phyloP scores from a whole-genome alignment of 2,329 filamentous ascomycete species.

The Trichoderma sp. region DNA sequence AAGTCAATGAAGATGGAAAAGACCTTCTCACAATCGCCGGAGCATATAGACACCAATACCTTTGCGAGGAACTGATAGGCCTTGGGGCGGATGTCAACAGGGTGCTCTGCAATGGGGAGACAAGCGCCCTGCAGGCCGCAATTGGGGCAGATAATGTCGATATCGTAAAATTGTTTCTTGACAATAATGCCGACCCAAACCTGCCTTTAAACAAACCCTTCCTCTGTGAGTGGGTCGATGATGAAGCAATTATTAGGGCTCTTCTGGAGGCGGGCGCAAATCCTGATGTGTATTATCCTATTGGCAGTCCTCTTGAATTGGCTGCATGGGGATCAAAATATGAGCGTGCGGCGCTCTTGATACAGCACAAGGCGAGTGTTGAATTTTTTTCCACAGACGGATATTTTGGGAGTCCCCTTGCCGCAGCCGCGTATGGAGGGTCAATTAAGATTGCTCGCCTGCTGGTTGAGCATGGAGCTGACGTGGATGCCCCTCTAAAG shows the following conservation, averaged over 20 bases:
- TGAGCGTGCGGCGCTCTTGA: background rate
- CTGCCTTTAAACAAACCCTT: background rate
- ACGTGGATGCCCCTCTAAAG: background rate
- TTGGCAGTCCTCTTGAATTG: background rate
- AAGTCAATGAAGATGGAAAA: background rate
- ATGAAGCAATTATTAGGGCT: background rate
- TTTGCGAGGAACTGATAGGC: background rate
- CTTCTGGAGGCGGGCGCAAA: background rate
- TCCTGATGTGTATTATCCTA: background rate
- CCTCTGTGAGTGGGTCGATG: background rate
- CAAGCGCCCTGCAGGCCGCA: background rate
- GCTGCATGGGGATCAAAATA: background rate
- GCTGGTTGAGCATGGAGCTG: background rate
- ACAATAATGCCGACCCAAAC: background rate
- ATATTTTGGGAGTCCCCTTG: background rate
- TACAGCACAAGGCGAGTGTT: background rate
- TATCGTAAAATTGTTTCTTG: background rate
- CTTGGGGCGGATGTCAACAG: background rate
- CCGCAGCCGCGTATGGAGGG: background rate
- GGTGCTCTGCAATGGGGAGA: accelerated
- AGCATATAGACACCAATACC: background rate
- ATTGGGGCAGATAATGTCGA: too few species aligned
- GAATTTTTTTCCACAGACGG: accelerated
- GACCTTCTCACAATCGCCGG: background rate
- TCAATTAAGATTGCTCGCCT: background rate